phyloP scores from a whole-genome alignment of 1,139 yeast species.

The Arxiozyma bovina region DNA sequence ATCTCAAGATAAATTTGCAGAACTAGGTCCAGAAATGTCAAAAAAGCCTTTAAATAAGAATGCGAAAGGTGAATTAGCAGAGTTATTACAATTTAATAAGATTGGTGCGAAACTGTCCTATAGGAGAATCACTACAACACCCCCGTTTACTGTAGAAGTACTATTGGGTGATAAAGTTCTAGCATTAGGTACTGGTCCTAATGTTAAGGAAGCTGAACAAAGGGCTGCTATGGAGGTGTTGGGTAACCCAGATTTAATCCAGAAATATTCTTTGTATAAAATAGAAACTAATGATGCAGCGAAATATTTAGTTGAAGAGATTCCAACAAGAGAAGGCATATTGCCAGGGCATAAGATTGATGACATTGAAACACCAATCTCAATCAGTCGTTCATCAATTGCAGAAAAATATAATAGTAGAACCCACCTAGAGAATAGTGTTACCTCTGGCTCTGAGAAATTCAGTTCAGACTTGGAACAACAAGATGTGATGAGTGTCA shows the following conservation, averaged over 20 bases:
- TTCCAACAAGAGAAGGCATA: not conserved
- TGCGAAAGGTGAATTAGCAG: slow-evolving; percentile 57
- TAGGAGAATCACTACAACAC: slow-evolving; percentile 42
- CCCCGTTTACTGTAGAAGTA: slow-evolving; percentile 50
- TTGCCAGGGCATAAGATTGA: not conserved
- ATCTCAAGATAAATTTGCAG: slow-evolving; percentile 11
- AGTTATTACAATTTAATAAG: slow-evolving; percentile 7
- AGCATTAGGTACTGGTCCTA: slow-evolving; percentile 52
- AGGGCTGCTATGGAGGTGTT: slow-evolving; percentile 63
- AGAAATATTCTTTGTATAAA: slow-evolving; percentile 37
- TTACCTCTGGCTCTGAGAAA: not conserved
- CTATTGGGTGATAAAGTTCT: slow-evolving; percentile 47
- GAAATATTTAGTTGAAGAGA: slow-evolving; percentile 3
- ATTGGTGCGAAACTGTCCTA: slow-evolving; percentile 12
- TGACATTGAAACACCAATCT: not conserved
- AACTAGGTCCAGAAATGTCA: slow-evolving; percentile 9
- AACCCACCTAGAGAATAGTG: not conserved
- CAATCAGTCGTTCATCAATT: not conserved
- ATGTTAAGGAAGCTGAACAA: slow-evolving; percentile 54
- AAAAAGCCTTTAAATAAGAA: slow-evolving; percentile 16
- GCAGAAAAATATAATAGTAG: not conserved
- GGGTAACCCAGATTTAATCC: slow-evolving; percentile 43
- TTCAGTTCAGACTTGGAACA: not conserved
- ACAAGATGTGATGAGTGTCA: not conserved
- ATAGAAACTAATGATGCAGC: slow-evolving; percentile 5